Percentiles rank a stretch among this genome's conserved stretches.
These are phyloP conservation scores for Aureobasidium melanogenum DNA, from an alignment of 2,329 filamentous ascomycete species.

Conservation along the genomic window DNA sequence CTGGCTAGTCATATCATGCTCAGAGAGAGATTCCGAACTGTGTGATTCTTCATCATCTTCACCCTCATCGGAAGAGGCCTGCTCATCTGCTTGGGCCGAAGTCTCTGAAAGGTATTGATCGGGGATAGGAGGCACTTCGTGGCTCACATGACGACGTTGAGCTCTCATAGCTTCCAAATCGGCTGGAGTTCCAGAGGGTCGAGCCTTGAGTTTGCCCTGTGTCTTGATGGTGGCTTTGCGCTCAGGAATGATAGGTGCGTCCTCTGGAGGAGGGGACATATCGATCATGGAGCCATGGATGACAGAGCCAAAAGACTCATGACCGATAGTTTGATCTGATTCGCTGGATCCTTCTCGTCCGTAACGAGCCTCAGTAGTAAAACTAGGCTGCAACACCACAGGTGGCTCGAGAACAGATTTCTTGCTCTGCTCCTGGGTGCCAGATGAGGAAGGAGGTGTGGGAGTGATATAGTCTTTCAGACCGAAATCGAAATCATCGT, in stretches of 20 bases:
- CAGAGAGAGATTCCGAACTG: constrained; percentile 1
- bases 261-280: constrained; percentile 18
- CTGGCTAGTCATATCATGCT: constrained; percentile 12
- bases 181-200: constrained; percentile 77
- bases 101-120: constrained; percentile 21
- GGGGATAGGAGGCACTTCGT: constrained; percentile 41
- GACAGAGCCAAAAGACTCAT: constrained; percentile 9
- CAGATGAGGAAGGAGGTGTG: constrained; percentile 3
- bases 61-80: neutral
- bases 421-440: neutral
- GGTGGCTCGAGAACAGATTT: constrained; percentile 4
- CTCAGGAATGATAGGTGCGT: constrained; percentile 65
- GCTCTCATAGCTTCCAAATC: constrained; percentile 72
- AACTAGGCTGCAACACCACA: neutral
- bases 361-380: constrained; percentile 19
- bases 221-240: constrained; percentile 82
- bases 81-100: neutral
- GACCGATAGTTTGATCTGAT: constrained; percentile 6
- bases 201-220: constrained; percentile 74
- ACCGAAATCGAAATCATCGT: constrained; percentile 45
- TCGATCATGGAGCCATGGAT: constrained; percentile 16
- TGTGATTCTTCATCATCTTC: neutral
- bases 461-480: constrained; percentile 45
- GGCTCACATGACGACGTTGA: constrained; percentile 75
- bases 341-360: constrained; percentile 15